Percentiles rank a stretch among this genome's conserved stretches.
phyloP scores from a whole-genome alignment of 2,329 filamentous ascomycete genomes.

The Graphiopsis chlorocephala region DNA sequence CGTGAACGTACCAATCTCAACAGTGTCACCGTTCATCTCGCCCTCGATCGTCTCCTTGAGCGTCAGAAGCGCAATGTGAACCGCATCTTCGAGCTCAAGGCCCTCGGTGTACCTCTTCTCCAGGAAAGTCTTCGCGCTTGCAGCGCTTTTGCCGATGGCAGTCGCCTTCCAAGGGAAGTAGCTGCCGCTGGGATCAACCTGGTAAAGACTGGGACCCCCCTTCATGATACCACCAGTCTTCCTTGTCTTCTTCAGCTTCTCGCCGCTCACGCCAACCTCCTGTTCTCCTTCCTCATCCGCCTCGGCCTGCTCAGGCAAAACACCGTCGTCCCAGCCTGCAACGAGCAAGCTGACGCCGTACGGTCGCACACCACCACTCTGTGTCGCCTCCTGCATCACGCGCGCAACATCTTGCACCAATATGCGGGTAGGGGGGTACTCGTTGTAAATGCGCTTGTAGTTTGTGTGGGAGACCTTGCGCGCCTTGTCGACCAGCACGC shows the following conservation, averaged over 20 bases:
- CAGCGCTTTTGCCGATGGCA: constrained; percentile 97
- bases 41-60: constrained; percentile 99
- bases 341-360: constrained; percentile 95
- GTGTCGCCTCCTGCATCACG: constrained; percentile 98
- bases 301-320: constrained; percentile 77
- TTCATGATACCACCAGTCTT: constrained; percentile 96
- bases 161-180: constrained; percentile 99
- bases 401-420: constrained; percentile 96
- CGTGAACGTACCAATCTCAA: constrained; percentile 78
- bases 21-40: constrained; percentile 97
- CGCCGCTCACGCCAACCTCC: constrained; percentile 50
- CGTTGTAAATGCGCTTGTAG: constrained; percentile 99
- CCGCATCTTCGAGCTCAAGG: constrained; percentile 93
- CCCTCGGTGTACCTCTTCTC: constrained; percentile 99
- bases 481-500: constrained; percentile 94
- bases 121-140: constrained; percentile 96
- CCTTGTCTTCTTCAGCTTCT: constrained; percentile 70
- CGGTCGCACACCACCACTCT: constrained; percentile 93
- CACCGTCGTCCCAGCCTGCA: constrained; percentile 96
- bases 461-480: constrained; percentile 96
- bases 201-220: constrained; percentile 94
- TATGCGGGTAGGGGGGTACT: constrained; percentile 99
- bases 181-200: constrained; percentile 97
- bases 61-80: constrained; percentile 95
- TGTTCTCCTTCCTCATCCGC: constrained; percentile 55